Base-by-base conservation (phyloP, 140 eudicot species). In the Ambrosia hybrid region DNA sequence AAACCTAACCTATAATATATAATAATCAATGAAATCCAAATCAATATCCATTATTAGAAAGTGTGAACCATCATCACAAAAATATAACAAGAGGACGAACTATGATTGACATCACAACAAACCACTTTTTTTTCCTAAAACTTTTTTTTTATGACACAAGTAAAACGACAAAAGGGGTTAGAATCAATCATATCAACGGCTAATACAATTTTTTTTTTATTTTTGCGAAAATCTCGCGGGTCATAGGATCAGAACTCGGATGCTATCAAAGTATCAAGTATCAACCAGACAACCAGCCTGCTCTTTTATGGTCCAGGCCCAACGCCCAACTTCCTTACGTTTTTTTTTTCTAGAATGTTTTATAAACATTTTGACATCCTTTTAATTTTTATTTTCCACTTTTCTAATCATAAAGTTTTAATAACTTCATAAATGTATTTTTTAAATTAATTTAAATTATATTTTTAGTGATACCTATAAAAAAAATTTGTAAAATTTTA, bases 121-220 rank as follows among this genome's bases (percentile, higher is more conserved):
- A 9, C 64, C 38, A 3, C 14, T 21, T n/a, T 57, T 57, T 26
- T 57, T 3, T 10, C 64, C 39, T 3, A 17, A 26, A 57, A n/a
- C n/a, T 57, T 3, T 9, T 9, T 58, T 58, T 58, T 55, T 9
- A 3, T 57, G 64, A 57, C 38, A 57, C 11, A 46, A 46, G 10
- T 17, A 57, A 57, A 57, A 57, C 64, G 64, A 57, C 64, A 57
- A 57, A 57, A 57, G 39, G 38, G 14, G 39, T 39, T 39, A 39
- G 45, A 41, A 41, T 41, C 46, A 41, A 41, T 41, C 46, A 5
- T 41, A 6, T 41, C 46, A 41, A 41, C 46, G 46, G 46, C 8
- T 39, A 41, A 7, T 41, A 21, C 30, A n/a, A 21, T 21, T 21
- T 0, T 21, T 21, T 0, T 21, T 21, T 21, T 21, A 21, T n/a